Conservation (phyloP, 2,329 filamentous ascomycete genomes). For the Cucurbitaria berberidis region DNA sequence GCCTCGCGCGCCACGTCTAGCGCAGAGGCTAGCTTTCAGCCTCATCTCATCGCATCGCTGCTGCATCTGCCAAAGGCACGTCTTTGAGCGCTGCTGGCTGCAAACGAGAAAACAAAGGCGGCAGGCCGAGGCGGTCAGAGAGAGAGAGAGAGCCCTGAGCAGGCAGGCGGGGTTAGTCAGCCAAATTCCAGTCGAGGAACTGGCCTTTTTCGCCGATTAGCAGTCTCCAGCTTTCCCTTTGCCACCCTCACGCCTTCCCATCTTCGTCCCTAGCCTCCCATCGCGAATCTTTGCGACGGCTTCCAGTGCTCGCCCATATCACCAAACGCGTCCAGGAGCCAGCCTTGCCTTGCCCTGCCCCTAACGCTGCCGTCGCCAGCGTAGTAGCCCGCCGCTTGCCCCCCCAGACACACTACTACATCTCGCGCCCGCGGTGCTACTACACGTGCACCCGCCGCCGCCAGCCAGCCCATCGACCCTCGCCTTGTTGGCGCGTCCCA, state of each 20-base stretch:
- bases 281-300: slow-evolving; percentile 48
- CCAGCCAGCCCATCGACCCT: slow-evolving; percentile 22
- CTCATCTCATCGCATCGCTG: slow-evolving; percentile 33
- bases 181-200: slow-evolving; percentile 22
- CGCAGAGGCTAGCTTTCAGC: slow-evolving; percentile 37
- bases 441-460: slow-evolving; percentile 43
- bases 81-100: no score
- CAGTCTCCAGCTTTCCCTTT: slow-evolving; percentile 24
- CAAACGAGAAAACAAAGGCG: no score
- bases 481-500: slow-evolving; percentile 25
- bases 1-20: slow-evolving; percentile 31
- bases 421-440: slow-evolving; percentile 31
- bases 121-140: slow-evolving; percentile 3
- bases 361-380: slow-evolving; percentile 33
- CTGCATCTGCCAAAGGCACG: no score
- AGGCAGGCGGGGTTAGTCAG: slow-evolving; percentile 33
- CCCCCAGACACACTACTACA: slow-evolving; percentile 17
- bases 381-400: slow-evolving; percentile 31
- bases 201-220: slow-evolving; percentile 17
- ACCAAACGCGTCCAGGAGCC: slow-evolving; percentile 23
- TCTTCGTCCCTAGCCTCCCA: slow-evolving; percentile 45
- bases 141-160: no score
- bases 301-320: slow-evolving; percentile 33
- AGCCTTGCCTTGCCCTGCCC: slow-evolving; percentile 38
- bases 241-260: slow-evolving; percentile 44